A percentile compares a stretch with the other conserved stretches of the same genome.
Evolutionary conservation across 169 alveolate species (phyloP).

Genomic region (Plasmodium falciparum): DNA sequence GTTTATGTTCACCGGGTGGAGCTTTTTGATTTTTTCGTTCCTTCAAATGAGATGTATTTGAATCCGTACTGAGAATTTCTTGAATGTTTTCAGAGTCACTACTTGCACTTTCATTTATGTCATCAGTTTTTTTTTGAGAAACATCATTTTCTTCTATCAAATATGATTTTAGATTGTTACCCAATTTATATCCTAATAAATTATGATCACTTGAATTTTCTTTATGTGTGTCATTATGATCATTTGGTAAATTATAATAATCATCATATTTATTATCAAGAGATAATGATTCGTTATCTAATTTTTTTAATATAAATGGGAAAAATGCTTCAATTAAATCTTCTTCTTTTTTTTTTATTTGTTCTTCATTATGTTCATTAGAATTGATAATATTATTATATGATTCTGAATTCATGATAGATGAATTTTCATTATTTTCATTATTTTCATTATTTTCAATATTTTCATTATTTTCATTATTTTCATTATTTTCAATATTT

Average conservation of each 20-base stretch:
- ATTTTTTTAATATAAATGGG: neutral
- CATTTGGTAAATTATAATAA: neutral
- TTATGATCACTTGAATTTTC: too few species aligned
- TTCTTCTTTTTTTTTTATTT: neutral
- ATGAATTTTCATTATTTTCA: neutral
- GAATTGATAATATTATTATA: neutral
- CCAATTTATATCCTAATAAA: too few species aligned
- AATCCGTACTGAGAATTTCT: too few species aligned
- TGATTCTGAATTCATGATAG: neutral
- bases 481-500: too few species aligned
- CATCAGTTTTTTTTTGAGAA: too few species aligned
- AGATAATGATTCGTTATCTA: neutral
- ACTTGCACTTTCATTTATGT: too few species aligned
- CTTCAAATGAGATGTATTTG: too few species aligned
- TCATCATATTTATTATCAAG: neutral
- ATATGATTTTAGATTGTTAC: too few species aligned
- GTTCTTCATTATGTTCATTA: constrained; percentile 1
- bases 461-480: neutral
- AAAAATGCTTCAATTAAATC: neutral
- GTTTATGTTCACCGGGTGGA: too few species aligned
- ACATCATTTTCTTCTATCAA: too few species aligned
- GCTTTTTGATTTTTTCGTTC: too few species aligned
- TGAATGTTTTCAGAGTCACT: too few species aligned
- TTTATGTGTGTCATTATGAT: neutral
- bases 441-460: neutral